Evolutionary conservation across 805 yeast genomes (phyloP), one percentile per base, ranked within the genome.

Genomic region (Candida sanyiensis): DNA sequence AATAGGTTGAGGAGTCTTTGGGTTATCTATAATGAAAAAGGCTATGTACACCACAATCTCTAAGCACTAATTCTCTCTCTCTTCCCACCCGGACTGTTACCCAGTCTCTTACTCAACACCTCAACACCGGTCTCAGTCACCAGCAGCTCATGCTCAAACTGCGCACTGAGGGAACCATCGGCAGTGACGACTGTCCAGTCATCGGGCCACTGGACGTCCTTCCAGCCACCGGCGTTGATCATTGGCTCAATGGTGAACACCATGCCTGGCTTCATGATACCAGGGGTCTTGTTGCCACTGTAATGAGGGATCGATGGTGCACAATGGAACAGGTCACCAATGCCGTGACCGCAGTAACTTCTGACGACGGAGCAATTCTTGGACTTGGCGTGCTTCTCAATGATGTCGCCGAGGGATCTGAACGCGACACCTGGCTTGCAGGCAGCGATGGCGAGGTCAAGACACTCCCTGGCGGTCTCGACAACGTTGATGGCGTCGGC

Each of bases 171-270:
- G 55, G 77, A 76, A 39, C 98, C 98, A 58, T 93, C 98, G 28
- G 78, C 79, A 13, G 98, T 93, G 13, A 77, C 75, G 2, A 95
- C 77, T 5, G 98, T 93, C 98, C 98, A 93, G 61, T 86, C 83
- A 61, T 93, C 98, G 3, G 98, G 98, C 98, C 98, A 93, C 40
- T 79, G 69, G 43, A 73, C 63, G 61, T 89, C 97, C 55, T 75
- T 75, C 66, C 75, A 82, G 0, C 82, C 66, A 7, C 98, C 98
- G 48, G 79, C 67, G 57, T 86, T 83, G 50, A 93, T 75, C 98
- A 93, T 93, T 33, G 98, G 98, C 64, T 93, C 98, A 42, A 93
- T 86, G 17, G 98, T 93, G 69, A 93, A 93, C 11, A 85, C 87
- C 82, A 89, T 84, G 17, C 98, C 98, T 17, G 96, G 90, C 59